Evolutionary conservation across 176 grass and related monocot species (phyloP).

Genomic region (Alopecurus myosuroides): DNA sequence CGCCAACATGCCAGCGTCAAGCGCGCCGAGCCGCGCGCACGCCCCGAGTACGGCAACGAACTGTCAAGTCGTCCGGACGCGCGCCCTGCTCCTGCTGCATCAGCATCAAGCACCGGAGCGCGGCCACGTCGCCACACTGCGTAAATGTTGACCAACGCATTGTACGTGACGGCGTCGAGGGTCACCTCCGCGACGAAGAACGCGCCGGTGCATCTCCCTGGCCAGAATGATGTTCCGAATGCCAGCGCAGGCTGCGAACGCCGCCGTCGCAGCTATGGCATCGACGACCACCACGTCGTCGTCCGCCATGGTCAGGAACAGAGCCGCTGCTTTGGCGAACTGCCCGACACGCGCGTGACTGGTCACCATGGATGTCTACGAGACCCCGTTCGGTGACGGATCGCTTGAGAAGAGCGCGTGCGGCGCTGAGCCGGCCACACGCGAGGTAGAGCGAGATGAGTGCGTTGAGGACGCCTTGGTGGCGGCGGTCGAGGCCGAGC

Average conservation of each 20-base stretch:
- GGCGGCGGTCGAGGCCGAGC: background rate
- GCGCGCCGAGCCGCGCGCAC: slow-evolving; percentile 58
- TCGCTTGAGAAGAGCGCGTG: background rate
- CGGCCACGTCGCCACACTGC: slow-evolving; percentile 54
- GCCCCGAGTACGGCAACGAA: slow-evolving; percentile 44
- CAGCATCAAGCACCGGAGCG: slow-evolving; percentile 61
- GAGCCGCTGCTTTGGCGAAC: background rate
- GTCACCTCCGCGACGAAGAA: slow-evolving; percentile 8
- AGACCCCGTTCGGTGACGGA: slow-evolving; percentile 23
- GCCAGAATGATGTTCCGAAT: slow-evolving; percentile 25
- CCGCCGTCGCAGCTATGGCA: slow-evolving; percentile 29
- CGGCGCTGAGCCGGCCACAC: background rate
- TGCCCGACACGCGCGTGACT: background rate
- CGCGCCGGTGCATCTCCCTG: slow-evolving; percentile 41
- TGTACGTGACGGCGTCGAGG: slow-evolving; percentile 57
- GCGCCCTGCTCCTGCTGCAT: slow-evolving; percentile 27
- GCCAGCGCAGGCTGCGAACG: slow-evolving; percentile 53
- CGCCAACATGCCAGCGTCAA: slow-evolving; percentile 54
- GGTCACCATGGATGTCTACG: slow-evolving; percentile 52
- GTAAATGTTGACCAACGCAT: slow-evolving; percentile 75
- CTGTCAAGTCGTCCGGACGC: slow-evolving; percentile 40
- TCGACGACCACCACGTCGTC: background rate
- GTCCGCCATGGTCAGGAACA: slow-evolving; percentile 29
- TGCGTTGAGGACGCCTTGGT: background rate
- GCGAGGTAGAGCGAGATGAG: background rate